phyloP scores from a whole-genome alignment of 371 early-diverging fungal species.

The Basidiobolus meristosporus region DNA sequence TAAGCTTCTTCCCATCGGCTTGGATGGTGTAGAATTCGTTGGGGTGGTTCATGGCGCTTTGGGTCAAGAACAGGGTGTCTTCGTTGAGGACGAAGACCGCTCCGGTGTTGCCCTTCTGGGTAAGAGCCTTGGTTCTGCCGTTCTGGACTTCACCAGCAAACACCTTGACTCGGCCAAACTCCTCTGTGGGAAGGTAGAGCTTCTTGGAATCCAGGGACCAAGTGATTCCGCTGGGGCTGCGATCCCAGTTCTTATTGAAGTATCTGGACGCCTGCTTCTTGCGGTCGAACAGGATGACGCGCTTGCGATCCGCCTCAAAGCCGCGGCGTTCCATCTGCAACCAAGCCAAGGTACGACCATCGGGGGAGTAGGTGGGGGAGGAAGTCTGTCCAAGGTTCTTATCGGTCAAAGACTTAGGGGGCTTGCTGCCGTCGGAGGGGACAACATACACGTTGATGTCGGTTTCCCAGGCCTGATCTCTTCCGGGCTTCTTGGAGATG shows the following conservation, averaged over 20 bases:
- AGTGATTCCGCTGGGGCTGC: slow-evolving; percentile 20
- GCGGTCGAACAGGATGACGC: slow-evolving; percentile 18
- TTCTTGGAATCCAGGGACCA: too few species aligned
- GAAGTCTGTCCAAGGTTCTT: slow-evolving; percentile 41
- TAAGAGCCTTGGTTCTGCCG: too few species aligned
- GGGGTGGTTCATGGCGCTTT: too few species aligned
- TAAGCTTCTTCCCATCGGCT: too few species aligned
- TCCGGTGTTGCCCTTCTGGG: too few species aligned
- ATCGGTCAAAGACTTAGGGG: slow-evolving; percentile 23
- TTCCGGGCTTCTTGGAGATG: slow-evolving; percentile 34
- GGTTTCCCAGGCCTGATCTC: slow-evolving; percentile 59
- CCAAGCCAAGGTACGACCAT: slow-evolving; percentile 41
- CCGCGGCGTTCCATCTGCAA: slow-evolving; percentile 49
- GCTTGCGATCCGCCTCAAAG: slow-evolving; percentile 64
- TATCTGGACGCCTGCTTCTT: slow-evolving; percentile 4
- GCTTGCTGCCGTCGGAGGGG: slow-evolving; percentile 15
- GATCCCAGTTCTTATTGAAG: slow-evolving; percentile 14
- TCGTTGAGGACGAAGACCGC: too few species aligned
- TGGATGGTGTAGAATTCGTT: too few species aligned
- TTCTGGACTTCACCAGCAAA: too few species aligned
- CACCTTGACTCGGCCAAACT: too few species aligned
- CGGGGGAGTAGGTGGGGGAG: slow-evolving; percentile 34
- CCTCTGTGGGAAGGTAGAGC: too few species aligned
- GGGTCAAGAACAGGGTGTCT: too few species aligned
- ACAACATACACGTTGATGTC: slow-evolving; percentile 47